Evolutionary conservation across 495 filamentous ascomycete genomes (phyloP), one percentile per base, ranked within the genome.

Genomic region (Paragyromitra xinjiangensis): DNA sequence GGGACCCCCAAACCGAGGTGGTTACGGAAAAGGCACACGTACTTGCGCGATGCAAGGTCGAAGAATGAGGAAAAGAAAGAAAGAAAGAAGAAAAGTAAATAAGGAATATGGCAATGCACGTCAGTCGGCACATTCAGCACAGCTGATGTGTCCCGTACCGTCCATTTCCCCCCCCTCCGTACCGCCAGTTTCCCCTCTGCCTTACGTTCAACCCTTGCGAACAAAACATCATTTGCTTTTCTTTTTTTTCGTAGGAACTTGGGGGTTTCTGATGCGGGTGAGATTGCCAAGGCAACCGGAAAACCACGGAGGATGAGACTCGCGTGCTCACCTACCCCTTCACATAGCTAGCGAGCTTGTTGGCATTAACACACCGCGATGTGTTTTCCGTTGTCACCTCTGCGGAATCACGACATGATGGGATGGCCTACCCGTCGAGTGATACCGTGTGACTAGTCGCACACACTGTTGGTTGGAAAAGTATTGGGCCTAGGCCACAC

Each of bases 101-200:
- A 42, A 78, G 58, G 45, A 78, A 40, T 50, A 64, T 51, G 19
- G 51, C 19, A 29, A 73, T 78, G 73, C 77, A 71, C 66, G 67
- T 79, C 77, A 77, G 69, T 64, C 74, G 69, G 62, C 71, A 73
- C 71, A 64, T 56, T 37, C 40, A 37, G 40, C 64, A 40, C 12
- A 66, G 61, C 50, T 73, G 53, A 59, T 74, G 71, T 69, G 62
- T 74, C 73, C 68, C 73, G 73, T 77, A 77, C 73, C 73, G 67
- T 58, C 67, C 8, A 34, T 65, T 58, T 72, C 66, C 68, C 62
- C 59, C 50, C 40, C 66, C 40, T 73, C 62, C 44, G 34, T 73
- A 73, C 63, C 71, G 63, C n/a, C 40, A 48, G 63, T 66, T 53
- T 65, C 58, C 69, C 48, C 34, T 24, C 62, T 56, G 29, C 62